A percentile compares a stretch with the other conserved stretches of the same genome.
Conservation (phyloP, 495 filamentous ascomycete genomes). For the Parathielavia appendiculata region DNA sequence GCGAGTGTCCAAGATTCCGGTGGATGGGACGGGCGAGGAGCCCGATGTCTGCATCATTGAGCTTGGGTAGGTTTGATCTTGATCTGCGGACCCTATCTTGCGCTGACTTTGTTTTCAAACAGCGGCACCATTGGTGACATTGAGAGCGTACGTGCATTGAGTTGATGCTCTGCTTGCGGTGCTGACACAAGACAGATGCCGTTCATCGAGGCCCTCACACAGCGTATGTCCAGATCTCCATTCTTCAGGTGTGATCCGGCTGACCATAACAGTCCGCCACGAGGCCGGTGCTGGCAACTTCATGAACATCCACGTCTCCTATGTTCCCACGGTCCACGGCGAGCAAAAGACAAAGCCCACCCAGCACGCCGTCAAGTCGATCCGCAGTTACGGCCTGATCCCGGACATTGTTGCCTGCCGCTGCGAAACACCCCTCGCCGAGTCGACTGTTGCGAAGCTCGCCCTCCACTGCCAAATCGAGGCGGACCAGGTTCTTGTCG, state of each 20-base stretch:
- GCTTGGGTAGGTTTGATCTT: constrained; percentile 42
- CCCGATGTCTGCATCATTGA: constrained; percentile 86
- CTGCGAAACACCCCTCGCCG: constrained; percentile 67
- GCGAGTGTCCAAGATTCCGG: constrained; percentile 77
- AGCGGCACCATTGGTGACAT: constrained; percentile 62
- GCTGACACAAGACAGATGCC: constrained; percentile 40
- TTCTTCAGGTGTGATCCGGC: constrained; percentile 18
- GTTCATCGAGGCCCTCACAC: constrained; percentile 81
- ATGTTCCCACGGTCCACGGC: constrained; percentile 63
- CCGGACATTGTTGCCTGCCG: constrained; percentile 91
- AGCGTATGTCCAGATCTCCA: constrained; percentile 31
- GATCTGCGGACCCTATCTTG: background rate
- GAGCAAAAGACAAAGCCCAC: constrained; percentile 98
- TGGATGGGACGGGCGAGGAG: constrained; percentile 73
- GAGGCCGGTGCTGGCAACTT: constrained; percentile 68
- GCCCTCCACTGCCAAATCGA: constrained; percentile 82
- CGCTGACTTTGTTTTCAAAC: constrained; percentile 11
- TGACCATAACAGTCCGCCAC: constrained; percentile 37
- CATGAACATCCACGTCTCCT: constrained; percentile 76
- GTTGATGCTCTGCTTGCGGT: background rate
- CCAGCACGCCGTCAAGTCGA: constrained; percentile 78
- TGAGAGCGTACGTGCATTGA: constrained; percentile 53
- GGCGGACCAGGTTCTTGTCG: constrained; percentile 71
- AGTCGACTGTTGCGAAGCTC: constrained; percentile 77
- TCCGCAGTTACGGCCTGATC: constrained; percentile 72